Evolutionary conservation across 768 basidiomycete species (phyloP), one percentile per base, ranked within the genome.

Genomic region (Boletus speciosus): DNA sequence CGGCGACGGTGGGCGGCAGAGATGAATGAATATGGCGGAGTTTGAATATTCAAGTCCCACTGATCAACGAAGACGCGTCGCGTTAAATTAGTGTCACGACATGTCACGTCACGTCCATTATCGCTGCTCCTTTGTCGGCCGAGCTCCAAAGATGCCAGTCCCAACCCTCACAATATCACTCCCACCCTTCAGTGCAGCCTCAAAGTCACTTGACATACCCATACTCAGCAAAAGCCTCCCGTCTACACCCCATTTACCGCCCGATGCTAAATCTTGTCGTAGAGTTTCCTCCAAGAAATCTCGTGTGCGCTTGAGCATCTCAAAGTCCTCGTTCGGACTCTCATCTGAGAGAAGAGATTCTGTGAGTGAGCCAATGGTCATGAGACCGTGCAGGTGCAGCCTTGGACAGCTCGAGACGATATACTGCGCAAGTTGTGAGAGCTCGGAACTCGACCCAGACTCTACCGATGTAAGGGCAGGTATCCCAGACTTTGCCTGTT

Each of bases 171-270:
- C 94, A 43, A 93, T 82, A 63, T 91, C 85, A 61, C 91, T 89
- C 1, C 94, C 96, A 12, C 84, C 83, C 67, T 76, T 80, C 46
- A 98, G 71, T 5, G 96, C 97, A 29, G 85, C 82, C 67, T 88
- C 90, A 64, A 93, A 98, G 64, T 98, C 96, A 57, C 85, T 87
- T 47, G 93, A 95, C 96, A 98, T 98, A 7, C 96, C 96, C 94
- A 97, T 98, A 54, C 90, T 93, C 67, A 93, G 64, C 61, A 86
- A 27, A 49, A 93, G 66, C 55, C 66, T 69, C 14, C 82, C 81
- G 3, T 70, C 68, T 25, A 76, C 70, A 12, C 85, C 86, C 81
- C 82, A 82, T 35, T 44, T 61, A 29, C 47, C 55, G 21, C 32
- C 38, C 14, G 55, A 61, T 0, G 61, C 57, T 5, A 70, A 56